These are phyloP conservation scores for Candida qinlingensis DNA, from an alignment of 805 yeast genomes.

Conservation along the genomic window DNA sequence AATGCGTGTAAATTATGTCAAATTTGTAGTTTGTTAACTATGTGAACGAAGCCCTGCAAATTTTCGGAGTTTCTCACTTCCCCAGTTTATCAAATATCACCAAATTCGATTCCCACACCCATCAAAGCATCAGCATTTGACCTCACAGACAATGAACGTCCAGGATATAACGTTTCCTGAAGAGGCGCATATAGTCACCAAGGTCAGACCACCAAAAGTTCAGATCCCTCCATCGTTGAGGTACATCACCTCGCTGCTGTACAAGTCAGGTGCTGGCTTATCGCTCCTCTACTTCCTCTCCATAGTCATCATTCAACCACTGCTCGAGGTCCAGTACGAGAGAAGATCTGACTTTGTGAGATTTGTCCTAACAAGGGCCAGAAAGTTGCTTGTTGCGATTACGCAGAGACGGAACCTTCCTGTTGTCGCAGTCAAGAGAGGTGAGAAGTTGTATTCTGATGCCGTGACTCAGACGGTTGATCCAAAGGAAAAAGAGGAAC, in stretches of 20 bases:
- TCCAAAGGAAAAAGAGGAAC: conserved; percentile 1
- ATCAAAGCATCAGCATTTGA: neutral
- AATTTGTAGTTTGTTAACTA: too few species aligned
- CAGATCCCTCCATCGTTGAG: conserved; percentile 21
- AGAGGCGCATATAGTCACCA: conserved; percentile 4
- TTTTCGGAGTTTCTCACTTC: neutral
- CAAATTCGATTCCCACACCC: too few species aligned
- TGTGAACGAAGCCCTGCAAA: too few species aligned
- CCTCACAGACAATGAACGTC: conserved; percentile 1
- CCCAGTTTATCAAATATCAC: neutral
- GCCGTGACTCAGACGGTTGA: conserved; percentile 26
- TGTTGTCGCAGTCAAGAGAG: conserved; percentile 36
- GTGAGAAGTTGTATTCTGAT: conserved; percentile 33
- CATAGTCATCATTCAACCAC: conserved; percentile 35
- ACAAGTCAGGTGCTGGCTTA: conserved; percentile 31
- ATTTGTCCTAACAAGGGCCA: conserved; percentile 25
- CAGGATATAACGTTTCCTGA: conserved; percentile 21
- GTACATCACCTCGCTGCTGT: conserved; percentile 25
- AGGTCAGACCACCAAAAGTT: neutral
- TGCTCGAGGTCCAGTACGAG: conserved; percentile 32
- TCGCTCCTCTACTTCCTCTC: conserved; percentile 27
- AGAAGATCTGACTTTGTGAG: conserved; percentile 33
- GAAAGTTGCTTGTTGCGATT: conserved; percentile 26
- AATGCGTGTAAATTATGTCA: too few species aligned
- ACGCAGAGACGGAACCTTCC: conserved; percentile 31